phyloP scores from a whole-genome alignment of 805 yeast genomes.

The Priceomyces haplophilus region DNA sequence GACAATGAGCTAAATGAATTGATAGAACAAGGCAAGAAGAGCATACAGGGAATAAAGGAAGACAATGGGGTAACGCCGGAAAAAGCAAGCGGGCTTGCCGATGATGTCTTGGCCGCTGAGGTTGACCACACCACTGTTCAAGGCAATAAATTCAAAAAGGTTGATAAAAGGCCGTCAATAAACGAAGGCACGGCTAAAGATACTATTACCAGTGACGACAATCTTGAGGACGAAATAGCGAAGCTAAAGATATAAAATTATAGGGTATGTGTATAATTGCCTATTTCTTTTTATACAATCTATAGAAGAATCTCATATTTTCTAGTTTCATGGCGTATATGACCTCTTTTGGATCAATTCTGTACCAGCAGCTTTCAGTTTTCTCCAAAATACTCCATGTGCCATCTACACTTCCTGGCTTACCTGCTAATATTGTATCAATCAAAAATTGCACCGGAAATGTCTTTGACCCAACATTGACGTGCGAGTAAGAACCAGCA shows the following conservation, averaged over 20 bases:
- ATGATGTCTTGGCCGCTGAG: conserved; percentile 6
- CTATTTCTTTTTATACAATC: conserved; percentile 61
- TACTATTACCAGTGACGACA: conserved; percentile 2
- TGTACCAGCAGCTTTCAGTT: conserved; percentile 80
- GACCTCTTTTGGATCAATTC: conserved; percentile 49
- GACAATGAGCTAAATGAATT: conserved; percentile 46
- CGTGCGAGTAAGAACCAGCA: conserved; percentile 87
- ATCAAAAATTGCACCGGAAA: conserved; percentile 82
- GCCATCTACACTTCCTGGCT: conserved; percentile 39
- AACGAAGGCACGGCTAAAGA: too few relatives aligned
- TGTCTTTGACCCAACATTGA: conserved; percentile 67
- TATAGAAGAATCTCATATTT: conserved; percentile 82
- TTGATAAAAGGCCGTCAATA: conserved; percentile 7
- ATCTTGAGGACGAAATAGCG: conserved; percentile 9
- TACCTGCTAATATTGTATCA: conserved; percentile 66
- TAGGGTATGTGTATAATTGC: background rate
- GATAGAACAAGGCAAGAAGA: conserved; percentile 15
- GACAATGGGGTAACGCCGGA: conserved; percentile 10
- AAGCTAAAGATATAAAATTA: conserved; percentile 11
- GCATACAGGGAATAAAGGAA: conserved; percentile 9
- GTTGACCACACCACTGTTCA: background rate
- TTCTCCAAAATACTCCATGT: conserved; percentile 64
- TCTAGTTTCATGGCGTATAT: conserved; percentile 68
- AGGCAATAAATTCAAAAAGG: conserved; percentile 10
- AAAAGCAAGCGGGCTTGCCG: conserved; percentile 7